Conservation (phyloP, 495 filamentous ascomycete species). For the Podospora comata region DNA sequence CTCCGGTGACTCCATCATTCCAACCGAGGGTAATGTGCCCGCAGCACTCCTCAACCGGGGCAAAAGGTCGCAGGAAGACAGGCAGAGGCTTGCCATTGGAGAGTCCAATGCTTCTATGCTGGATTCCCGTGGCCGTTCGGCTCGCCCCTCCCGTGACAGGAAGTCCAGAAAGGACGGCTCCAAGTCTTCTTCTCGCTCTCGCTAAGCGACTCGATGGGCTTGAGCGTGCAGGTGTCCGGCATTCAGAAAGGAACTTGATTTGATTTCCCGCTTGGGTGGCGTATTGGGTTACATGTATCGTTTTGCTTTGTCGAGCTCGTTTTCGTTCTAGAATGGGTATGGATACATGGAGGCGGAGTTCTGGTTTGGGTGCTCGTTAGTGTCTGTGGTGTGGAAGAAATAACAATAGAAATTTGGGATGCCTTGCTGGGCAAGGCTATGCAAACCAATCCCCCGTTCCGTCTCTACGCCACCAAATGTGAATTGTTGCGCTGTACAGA, state of each 20-base stretch:
- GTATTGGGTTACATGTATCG: too few species aligned
- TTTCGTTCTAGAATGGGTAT: background rate
- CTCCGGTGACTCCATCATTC: too few species aligned
- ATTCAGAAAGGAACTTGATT: too few species aligned
- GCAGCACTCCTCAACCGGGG: too few species aligned
- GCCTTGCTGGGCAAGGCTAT: background rate
- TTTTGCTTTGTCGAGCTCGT: background rate
- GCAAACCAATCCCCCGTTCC: background rate
- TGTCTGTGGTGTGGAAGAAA: background rate
- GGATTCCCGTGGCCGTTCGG: background rate
- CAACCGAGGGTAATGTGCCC: too few species aligned
- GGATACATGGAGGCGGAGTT: background rate
- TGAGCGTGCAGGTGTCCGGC: background rate
- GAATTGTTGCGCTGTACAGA: background rate
- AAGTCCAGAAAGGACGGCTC: background rate
- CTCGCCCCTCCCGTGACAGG: background rate
- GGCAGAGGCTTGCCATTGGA: too few species aligned
- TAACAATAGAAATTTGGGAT: background rate
- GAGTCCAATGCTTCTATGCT: too few species aligned
- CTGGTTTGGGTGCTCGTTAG: background rate
- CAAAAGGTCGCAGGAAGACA: too few species aligned
- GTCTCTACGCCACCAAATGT: background rate
- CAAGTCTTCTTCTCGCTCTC: background rate
- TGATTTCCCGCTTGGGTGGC: too few species aligned
- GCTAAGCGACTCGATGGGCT: background rate